Conservation (phyloP, 257 asterid genomes). For the Mitragyna speciosa region DNA sequence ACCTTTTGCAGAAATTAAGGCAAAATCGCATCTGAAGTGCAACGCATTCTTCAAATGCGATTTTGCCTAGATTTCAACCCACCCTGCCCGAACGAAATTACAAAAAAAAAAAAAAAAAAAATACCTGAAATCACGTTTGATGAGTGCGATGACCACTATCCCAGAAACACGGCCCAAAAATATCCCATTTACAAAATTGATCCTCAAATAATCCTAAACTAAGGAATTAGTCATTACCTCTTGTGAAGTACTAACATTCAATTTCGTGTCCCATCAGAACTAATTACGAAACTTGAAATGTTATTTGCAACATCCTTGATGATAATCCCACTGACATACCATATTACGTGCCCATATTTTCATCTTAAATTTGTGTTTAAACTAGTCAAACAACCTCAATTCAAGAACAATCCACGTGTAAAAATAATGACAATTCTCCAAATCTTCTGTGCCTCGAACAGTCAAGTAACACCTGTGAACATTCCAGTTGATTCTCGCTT, state of each 20-base stretch:
- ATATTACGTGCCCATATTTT: not conserved
- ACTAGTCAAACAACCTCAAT: not conserved
- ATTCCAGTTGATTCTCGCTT: not conserved
- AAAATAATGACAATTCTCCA: not conserved
- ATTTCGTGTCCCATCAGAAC: not conserved
- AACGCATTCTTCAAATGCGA: too few relatives aligned
- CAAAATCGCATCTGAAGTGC: too few relatives aligned
- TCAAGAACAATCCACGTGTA: not conserved
- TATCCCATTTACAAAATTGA: too few relatives aligned
- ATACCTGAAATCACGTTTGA: too few relatives aligned
- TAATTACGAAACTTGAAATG: not conserved
- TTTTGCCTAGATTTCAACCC: too few relatives aligned
- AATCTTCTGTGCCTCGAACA: not conserved
- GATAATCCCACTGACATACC: not conserved
- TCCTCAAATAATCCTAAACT: too few relatives aligned
- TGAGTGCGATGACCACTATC: too few relatives aligned
- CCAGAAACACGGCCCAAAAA: too few relatives aligned
- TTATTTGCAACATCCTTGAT: not conserved
- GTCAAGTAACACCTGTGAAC: not conserved
- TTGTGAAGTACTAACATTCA: not conserved
- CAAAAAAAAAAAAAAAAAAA: too few relatives aligned
- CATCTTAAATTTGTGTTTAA: not conserved
- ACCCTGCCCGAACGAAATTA: too few relatives aligned
- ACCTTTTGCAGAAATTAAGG: too few relatives aligned
- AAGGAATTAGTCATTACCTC: too few relatives aligned